Conservation (phyloP, 495 filamentous ascomycete species). For the Saxophila tyrrhenica region DNA sequence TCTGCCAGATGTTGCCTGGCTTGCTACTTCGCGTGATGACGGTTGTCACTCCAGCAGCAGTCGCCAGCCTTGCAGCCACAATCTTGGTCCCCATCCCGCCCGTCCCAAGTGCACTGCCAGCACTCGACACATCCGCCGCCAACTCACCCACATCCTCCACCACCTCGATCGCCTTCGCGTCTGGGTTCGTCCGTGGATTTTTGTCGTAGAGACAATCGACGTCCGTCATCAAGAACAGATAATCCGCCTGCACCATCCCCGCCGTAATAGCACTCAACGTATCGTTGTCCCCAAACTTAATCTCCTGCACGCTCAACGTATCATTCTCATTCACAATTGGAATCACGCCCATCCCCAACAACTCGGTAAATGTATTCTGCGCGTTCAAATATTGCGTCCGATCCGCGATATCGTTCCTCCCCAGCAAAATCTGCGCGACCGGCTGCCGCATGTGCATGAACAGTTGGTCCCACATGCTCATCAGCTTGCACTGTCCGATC, state of each 20-base stretch:
- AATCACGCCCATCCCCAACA: constrained; percentile 91
- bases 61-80: constrained; percentile 84
- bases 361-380: constrained; percentile 80
- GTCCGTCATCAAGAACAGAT: constrained; percentile 97
- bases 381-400: constrained; percentile 92
- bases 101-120: constrained; percentile 83
- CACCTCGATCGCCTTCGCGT: constrained; percentile 81
- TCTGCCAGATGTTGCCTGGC: constrained; percentile 82
- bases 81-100: constrained; percentile 98
- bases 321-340: constrained; percentile 99
- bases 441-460: constrained; percentile 81
- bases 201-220: constrained; percentile 96
- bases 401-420: constrained; percentile 96
- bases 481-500: constrained; percentile 89
- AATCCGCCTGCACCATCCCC: constrained; percentile 93
- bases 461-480: constrained; percentile 88
- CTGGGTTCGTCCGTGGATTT: constrained; percentile 73
- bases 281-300: constrained; percentile 99
- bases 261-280: constrained; percentile 93
- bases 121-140: constrained; percentile 82
- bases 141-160: constrained; percentile 79
- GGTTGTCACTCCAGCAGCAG: constrained; percentile 88
- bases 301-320: constrained; percentile 92
- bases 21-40: constrained; percentile 86
- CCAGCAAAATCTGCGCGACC: constrained; percentile 87